A percentile compares a stretch with the other conserved stretches of the same genome.
Evolutionary conservation across 108 stramenopile genomes (phyloP).

Genomic region (Nitzschia inconspicua): DNA sequence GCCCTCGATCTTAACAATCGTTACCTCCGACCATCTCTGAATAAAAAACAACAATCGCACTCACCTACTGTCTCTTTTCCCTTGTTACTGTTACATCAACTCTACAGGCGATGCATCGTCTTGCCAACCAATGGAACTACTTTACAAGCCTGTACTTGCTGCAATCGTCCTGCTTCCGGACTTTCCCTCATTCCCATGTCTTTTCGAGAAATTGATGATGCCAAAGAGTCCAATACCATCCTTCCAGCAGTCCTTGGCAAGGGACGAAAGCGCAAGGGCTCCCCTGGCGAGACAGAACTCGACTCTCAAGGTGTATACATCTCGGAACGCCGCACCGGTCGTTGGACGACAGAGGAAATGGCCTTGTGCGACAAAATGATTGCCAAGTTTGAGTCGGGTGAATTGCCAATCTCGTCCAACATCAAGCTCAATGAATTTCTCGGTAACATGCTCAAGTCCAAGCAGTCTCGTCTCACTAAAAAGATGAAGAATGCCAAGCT

Average conservation of each 20-base stretch:
- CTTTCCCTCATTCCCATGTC: conserved; percentile 79
- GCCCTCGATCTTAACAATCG: too few relatives aligned
- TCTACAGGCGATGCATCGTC: conserved; percentile 39
- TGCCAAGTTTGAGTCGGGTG: conserved; percentile 65
- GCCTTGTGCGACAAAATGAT: conserved; percentile 79
- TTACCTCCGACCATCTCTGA: too few relatives aligned
- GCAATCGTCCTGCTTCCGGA: conserved; percentile 29
- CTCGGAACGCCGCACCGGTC: conserved; percentile 63
- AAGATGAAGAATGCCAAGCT: conserved; percentile 91
- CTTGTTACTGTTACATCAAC: too few relatives aligned
- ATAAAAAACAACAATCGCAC: too few relatives aligned
- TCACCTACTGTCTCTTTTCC: too few relatives aligned
- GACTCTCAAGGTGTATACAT: conserved; percentile 23
- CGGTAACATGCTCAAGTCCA: conserved; percentile 75
- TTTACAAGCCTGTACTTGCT: conserved; percentile 27
- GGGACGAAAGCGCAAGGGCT: conserved; percentile 46
- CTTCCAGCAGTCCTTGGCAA: conserved; percentile 32
- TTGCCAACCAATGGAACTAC: conserved; percentile 12
- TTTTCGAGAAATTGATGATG: conserved; percentile 79
- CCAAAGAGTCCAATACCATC: conserved; percentile 26
- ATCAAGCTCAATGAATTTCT: conserved; percentile 85
- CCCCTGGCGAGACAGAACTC: conserved; percentile 24
- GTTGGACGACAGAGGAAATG: conserved; percentile 84
- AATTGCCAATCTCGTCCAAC: conserved; percentile 64
- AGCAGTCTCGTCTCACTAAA: conserved; percentile 84